These are phyloP conservation scores for Suillus luteus DNA, from an alignment of 768 basidiomycete genomes.

Conservation along the genomic window DNA sequence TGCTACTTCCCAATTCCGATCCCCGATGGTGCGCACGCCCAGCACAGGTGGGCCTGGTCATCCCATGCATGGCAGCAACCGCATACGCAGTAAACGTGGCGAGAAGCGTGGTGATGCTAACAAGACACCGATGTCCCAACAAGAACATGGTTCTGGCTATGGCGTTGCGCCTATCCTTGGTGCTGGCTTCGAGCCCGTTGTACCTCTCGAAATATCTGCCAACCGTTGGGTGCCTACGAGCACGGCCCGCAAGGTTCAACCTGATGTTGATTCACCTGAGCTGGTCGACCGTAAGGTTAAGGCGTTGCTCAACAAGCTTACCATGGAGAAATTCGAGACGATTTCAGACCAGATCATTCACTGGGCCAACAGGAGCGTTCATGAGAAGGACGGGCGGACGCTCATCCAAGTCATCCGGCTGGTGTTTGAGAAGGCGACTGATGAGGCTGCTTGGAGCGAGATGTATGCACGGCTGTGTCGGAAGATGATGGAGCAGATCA, in stretches of 20 bases:
- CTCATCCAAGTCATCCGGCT: conserved; percentile 95
- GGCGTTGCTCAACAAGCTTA: conserved; percentile 89
- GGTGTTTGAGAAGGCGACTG: conserved; percentile 96
- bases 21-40: conserved; percentile 70
- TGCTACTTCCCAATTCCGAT: conserved; percentile 50
- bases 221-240: conserved; percentile 76
- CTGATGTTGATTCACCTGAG: conserved; percentile 73
- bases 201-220: conserved; percentile 73
- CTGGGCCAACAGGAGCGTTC: conserved; percentile 93
- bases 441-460: conserved; percentile 93
- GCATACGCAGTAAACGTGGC: conserved; percentile 84
- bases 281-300: conserved; percentile 94
- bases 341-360: conserved; percentile 94
- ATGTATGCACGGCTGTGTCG: conserved; percentile 97
- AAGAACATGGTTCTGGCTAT: conserved; percentile 40
- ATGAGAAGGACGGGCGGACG: conserved; percentile 91
- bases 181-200: conserved; percentile 61
- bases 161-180: conserved; percentile 34
- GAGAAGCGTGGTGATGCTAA: conserved; percentile 65
- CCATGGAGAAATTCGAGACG: conserved; percentile 94
- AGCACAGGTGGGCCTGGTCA: conserved; percentile 62
- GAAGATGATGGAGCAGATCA: conserved; percentile 95
- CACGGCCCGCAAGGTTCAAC: conserved; percentile 43
- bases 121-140: conserved; percentile 40
- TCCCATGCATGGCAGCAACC: conserved; percentile 45